Base-by-base conservation (phyloP, 202 grass and related monocot species). In the Dendrocalamus latiflorus region DNA sequence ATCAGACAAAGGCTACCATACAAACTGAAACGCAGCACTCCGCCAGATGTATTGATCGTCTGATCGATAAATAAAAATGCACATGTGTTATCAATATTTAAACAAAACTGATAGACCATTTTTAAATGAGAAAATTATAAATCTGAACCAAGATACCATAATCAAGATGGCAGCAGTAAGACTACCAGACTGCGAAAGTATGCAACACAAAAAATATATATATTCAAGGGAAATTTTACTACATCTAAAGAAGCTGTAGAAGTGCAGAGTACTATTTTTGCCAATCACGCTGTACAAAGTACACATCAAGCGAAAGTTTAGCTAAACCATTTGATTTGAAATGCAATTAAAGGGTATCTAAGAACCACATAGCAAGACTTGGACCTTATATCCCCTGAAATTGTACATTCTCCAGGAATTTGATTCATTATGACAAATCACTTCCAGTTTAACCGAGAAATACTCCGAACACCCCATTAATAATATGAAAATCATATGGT, bases 371-470 rank as follows among this genome's bases (percentile, higher is more conserved):
- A 39, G 38, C 4, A 70, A 78, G 16, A 64, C 7, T 26, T 61
- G 60, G 59, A 95, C 93, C 91, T 95, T 75, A 95, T 88, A 89
- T 98, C 95, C 63, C 95, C 95, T 87, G 95, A 98, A 90, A 98
- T 89, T 47, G 91, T 95, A 90, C 95, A 98, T 86, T 95, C 92
- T 45, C 85, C 96, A 39, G 93, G 96, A 88, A 98, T 98, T 89
- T 98, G 93, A 84, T 92, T 98, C 38, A 98, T 26, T 26, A 26
- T 26, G 26, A 26, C 26, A 26, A 26, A 65, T 55, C 20, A 13
- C 9, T 72, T 65, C 33, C 1, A 53, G 20, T 74, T 25, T 47
- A 42, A 51, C 57, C 79, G 75, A 73, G 41, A 25, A 55, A 8
- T 45, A 65, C 47, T 56, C 66, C 9, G 47, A 86, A 80, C 57